Evolutionary conservation across 2,329 filamentous ascomycete species (phyloP).

Genomic region (Aureobasidium sp.): DNA sequence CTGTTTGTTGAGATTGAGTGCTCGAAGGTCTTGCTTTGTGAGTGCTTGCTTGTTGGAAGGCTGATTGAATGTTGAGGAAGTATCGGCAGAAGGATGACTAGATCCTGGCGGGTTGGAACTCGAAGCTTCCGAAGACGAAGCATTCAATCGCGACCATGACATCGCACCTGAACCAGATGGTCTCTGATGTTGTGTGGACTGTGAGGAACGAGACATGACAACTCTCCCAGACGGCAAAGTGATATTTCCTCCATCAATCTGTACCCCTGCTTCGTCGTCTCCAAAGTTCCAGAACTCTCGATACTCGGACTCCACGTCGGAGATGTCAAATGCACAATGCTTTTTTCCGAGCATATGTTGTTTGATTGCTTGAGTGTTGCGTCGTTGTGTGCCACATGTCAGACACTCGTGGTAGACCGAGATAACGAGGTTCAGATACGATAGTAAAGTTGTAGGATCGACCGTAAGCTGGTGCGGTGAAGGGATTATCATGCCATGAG

Average conservation of each 20-base stretch:
- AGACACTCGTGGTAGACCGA: constrained; percentile 75
- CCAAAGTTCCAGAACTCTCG: constrained; percentile 92
- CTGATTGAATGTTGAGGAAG: background rate
- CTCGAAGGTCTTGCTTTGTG: background rate
- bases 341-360: constrained; percentile 97
- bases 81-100: too few relatives aligned
- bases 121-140: background rate
- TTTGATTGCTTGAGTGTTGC: constrained; percentile 70
- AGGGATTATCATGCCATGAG: constrained; percentile 92
- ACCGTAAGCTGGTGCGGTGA: constrained; percentile 71
- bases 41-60: background rate
- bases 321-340: constrained; percentile 85
- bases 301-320: constrained; percentile 86
- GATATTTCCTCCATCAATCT: background rate
- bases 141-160: background rate
- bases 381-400: constrained; percentile 75
- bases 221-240: background rate
- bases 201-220: background rate
- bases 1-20: background rate
- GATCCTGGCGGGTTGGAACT: background rate
- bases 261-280: background rate
- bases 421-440: constrained; percentile 73
- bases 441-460: constrained; percentile 75
- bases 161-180: too few relatives aligned
- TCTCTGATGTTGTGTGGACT: background rate